These are phyloP conservation scores for Phyllostachys edulis DNA, from an alignment of 176 grass and related monocot species.

Conservation along the genomic window DNA sequence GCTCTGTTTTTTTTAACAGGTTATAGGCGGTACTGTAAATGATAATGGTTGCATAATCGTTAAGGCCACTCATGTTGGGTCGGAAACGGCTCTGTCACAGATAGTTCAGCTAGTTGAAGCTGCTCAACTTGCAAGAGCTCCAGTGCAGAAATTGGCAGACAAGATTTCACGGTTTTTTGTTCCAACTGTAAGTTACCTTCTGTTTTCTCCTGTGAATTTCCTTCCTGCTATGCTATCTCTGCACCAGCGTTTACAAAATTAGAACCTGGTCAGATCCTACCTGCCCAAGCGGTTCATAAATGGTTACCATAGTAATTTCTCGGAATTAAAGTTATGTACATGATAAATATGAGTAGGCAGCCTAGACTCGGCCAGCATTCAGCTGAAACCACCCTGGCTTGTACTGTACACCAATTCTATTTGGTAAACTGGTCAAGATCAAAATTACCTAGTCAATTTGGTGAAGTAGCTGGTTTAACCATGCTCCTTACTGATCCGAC, in stretches of 20 bases:
- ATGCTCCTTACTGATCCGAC: background rate
- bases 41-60: slow-evolving; percentile 93
- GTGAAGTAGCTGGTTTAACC: background rate
- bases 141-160: slow-evolving; percentile 91
- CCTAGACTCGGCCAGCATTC: background rate
- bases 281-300: slow-evolving; percentile 11
- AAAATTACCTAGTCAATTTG: background rate
- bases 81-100: slow-evolving; percentile 92
- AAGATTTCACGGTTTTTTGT: slow-evolving; percentile 92
- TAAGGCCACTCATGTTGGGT: slow-evolving; percentile 94
- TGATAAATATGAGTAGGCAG: slow-evolving; percentile 3
- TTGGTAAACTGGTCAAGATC: background rate
- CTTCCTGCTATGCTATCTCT: background rate
- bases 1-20: slow-evolving; percentile 41
- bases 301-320: background rate
- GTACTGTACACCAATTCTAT: background rate
- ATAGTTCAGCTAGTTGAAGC: slow-evolving; percentile 98
- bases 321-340: background rate
- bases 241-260: background rate
- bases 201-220: slow-evolving; percentile 22
- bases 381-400: background rate
- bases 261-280: background rate
- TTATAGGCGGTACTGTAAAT: slow-evolving; percentile 97
- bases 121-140: slow-evolving; percentile 94
- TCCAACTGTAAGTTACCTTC: slow-evolving; percentile 69